Evolutionary conservation across 1,284 basidiomycete genomes (phyloP).

Genomic region (Grifola frondosa): DNA sequence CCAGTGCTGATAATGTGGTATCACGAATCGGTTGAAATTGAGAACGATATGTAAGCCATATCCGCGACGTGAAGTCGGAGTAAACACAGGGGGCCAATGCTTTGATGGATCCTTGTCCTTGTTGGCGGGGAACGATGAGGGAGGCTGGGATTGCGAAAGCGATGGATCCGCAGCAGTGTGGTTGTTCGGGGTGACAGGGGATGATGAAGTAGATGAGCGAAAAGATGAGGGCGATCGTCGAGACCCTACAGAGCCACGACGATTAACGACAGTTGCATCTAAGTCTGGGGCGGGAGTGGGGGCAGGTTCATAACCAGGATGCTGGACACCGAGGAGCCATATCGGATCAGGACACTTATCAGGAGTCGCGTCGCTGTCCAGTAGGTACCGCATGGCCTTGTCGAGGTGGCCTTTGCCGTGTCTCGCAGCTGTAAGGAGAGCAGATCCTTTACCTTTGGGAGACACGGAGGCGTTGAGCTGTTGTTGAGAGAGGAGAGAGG

Average conservation of each 20-base stretch:
- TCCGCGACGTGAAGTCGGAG: conserved; percentile 83
- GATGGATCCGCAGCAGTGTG: conserved; percentile 34
- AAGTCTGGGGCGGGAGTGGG: conserved; percentile 33
- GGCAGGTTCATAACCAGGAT: conserved; percentile 68
- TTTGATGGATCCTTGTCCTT: conserved; percentile 46
- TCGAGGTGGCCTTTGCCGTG: conserved; percentile 74
- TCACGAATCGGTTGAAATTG: conserved; percentile 85
- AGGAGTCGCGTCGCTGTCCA: conserved; percentile 80
- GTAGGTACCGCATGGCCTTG: conserved; percentile 78
- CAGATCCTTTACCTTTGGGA: conserved; percentile 47
- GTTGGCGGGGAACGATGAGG: conserved; percentile 33
- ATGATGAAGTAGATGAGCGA: conserved; percentile 52
- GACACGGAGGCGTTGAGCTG: conserved; percentile 33
- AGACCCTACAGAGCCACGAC: conserved; percentile 40
- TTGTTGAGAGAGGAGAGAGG: conserved; percentile 52
- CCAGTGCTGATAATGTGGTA: conserved; percentile 55
- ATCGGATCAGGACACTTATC: conserved; percentile 80
- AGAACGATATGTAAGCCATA: conserved; percentile 93
- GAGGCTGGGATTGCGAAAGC: conserved; percentile 37
- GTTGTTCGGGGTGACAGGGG: conserved; percentile 29
- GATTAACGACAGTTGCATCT: conserved; percentile 24
- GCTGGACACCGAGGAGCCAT: conserved; percentile 81
- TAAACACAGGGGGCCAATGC: conserved; percentile 84
- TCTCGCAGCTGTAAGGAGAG: conserved; percentile 63
- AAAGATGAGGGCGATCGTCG: conserved; percentile 42